Conservation (phyloP, 495 filamentous ascomycete species). For the Peziza echinospora region DNA sequence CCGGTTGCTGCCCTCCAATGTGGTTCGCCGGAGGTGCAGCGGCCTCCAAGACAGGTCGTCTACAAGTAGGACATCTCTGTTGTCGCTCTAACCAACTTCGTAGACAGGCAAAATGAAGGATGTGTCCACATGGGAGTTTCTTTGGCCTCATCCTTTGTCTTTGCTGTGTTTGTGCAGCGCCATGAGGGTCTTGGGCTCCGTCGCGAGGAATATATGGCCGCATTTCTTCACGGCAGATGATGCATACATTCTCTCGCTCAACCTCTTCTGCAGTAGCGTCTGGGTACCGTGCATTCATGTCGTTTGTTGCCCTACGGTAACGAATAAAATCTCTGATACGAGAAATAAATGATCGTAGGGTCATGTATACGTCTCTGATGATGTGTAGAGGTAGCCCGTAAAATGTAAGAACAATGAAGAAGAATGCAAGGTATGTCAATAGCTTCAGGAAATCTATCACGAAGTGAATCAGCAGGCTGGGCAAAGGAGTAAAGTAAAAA, state of each 20-base stretch:
- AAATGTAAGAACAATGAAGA: constrained; percentile 76
- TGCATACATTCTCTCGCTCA: constrained; percentile 70
- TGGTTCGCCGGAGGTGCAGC: constrained; percentile 18
- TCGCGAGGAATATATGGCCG: constrained; percentile 37
- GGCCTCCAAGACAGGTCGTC: constrained; percentile 45
- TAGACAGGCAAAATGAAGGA: constrained; percentile 81
- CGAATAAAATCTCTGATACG: constrained; percentile 67
- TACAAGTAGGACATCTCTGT: constrained; percentile 89
- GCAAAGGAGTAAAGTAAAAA: constrained; percentile 11
- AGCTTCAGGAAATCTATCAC: constrained; percentile 64
- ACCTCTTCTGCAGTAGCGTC: constrained; percentile 83
- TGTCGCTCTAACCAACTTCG: constrained; percentile 96
- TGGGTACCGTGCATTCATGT: constrained; percentile 81
- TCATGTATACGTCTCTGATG: constrained; percentile 82
- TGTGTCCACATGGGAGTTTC: constrained; percentile 89
- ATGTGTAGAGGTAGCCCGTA: constrained; percentile 94
- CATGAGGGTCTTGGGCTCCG: constrained; percentile 13
- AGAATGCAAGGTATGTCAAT: constrained; percentile 71
- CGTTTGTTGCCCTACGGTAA: constrained; percentile 67
- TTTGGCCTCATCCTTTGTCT: constrained; percentile 78
- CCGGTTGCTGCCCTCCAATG: constrained; percentile 7
- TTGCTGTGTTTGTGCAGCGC: constrained; percentile 20
- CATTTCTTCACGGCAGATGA: constrained; percentile 97
- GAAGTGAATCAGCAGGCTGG: no score
- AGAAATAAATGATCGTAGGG: constrained; percentile 71